Evolutionary conservation across 2,329 filamentous ascomycete genomes (phyloP), one percentile per base, ranked within the genome.

Genomic region (Aspergillus ustus): DNA sequence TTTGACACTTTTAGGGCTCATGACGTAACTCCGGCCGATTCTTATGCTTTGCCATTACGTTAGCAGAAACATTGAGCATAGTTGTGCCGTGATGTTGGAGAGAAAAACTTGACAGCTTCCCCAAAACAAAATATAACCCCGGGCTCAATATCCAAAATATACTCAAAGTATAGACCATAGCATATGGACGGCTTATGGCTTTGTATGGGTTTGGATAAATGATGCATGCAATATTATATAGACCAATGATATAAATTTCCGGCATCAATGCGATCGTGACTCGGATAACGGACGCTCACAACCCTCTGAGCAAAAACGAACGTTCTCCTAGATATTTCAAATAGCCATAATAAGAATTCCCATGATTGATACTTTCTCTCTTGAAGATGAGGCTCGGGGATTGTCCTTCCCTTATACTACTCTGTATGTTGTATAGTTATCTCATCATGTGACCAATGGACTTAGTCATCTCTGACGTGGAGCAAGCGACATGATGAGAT

Each of bases 21-120:
- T 61, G 59, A 61, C 59, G 59, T 61, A 61, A 61, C 52, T 40
- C 34, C 9, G 11, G 34, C 8, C 13, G 7, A 51, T n/a, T 54
- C 22, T 28, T 20, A n/a, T 29, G 7, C 9, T 54, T 20, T 22
- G 34, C 7, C 44, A 58, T 51, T 51, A 51, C 37, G 45, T 52
- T 49, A 49, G 25, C 54, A 7, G 15, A 11, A 28, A 46, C 44
- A 46, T 3, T 46, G 31, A n/a, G 31, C 31, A 37, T 37, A 37
- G 9, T 31, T 6, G 15, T 40, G 34, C 11, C 34, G 15, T 40
- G 15, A 45, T 45, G 8, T 15, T 45, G 17, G n/a, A 19, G 43
- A 34, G 6, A 34, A 15, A 13, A 40, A 40, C 34, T 40, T 15
- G 34, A 40, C 34, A 15, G 13, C 11, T 40, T 40, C 15, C 34